Evolutionary conservation across 371 early-diverging fungal species (phyloP), one percentile per base, ranked within the genome.

Genomic region (Syncephalastrum monosporum): DNA sequence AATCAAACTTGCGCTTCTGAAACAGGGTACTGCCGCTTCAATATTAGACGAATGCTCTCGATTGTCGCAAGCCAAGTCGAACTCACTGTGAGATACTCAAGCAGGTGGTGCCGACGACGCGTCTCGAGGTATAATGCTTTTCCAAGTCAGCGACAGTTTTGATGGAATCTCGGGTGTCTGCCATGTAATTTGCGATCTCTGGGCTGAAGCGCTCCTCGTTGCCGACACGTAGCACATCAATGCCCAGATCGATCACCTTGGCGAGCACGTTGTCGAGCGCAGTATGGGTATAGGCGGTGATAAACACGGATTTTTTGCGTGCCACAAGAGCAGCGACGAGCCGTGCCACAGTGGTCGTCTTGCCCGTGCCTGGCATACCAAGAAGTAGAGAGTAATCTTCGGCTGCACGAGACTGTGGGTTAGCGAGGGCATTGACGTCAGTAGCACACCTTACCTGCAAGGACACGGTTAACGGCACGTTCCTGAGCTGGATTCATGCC

Each of bases 291-390:
- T 98, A 96, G 12, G 99, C 92, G 8, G 96, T 87, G 17, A 99
- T 64, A 17, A 99, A 77, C 0, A 99, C 92, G 0, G 88, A 77
- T 55, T 96, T 92, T 3, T 87, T 84, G 14, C 67, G 72, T 10
- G 53, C 49, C 3, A 91, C 87, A 23, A 99, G 74, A 6, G 82
- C 74, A 16, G 82, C 72, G 19, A 99, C 90, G 15, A 98, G 77
- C 17, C 88, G 76, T 0, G 94, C 83, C 27, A 98, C 95, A 0
- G 97, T 91, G 2, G 91, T 94, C 0, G 95, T 96, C 69, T 99
- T 99, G 23, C 99, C 99, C 0, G 99, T 98, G 2, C 99, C 99
- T 0, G 99, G 99, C 98, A 99, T 98, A 17, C 99, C 99, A 41
- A 98, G 78, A 21, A 99, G 90, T 48, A 99, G 71, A 7, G 90